Conservation (phyloP, 2,329 filamentous ascomycete genomes). For the Talaromyces sp. region DNA sequence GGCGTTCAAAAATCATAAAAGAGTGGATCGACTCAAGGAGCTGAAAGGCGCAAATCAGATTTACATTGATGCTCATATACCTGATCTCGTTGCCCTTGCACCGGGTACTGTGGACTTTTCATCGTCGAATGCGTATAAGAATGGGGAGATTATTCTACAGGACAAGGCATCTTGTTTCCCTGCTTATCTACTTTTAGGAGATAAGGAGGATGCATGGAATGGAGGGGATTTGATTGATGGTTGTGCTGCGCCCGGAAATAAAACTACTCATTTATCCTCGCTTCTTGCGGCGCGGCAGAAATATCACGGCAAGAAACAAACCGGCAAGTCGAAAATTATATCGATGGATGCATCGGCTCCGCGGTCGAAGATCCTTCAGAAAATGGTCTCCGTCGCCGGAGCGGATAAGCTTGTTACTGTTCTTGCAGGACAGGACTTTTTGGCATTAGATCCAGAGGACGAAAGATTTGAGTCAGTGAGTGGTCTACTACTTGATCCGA, state of each 20-base stretch:
- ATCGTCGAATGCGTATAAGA: conserved; percentile 68
- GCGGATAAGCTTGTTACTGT: conserved; percentile 65
- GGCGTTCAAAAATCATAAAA: conserved; percentile 66
- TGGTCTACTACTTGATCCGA: conserved; percentile 82
- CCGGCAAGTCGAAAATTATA: conserved; percentile 48
- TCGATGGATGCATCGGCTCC: conserved; percentile 40
- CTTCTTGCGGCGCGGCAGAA: conserved; percentile 51
- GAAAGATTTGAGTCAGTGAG: conserved; percentile 66
- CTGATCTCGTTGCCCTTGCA: conserved; percentile 76
- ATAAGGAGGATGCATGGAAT: conserved; percentile 46
- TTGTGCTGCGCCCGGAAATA: conserved; percentile 93
- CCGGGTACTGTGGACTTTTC: conserved; percentile 65
- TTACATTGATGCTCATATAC: conserved; percentile 76
- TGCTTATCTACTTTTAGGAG: conserved; percentile 72
- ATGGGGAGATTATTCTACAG: conserved; percentile 81
- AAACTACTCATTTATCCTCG: conserved; percentile 88
- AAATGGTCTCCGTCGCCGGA: conserved; percentile 75
- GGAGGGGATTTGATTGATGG: conserved; percentile 86
- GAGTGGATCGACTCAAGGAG: conserved; percentile 56
- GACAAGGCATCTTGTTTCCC: conserved; percentile 98
- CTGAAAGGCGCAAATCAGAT: conserved; percentile 52
- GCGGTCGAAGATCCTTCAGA: conserved; percentile 71
- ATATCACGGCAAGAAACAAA: conserved; percentile 2
- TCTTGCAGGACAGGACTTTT: conserved; percentile 77
- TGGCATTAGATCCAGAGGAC: conserved; percentile 66